These are phyloP conservation scores for Rosa multiflora DNA, from an alignment of 306 rosid genomes.

Conservation along the genomic window DNA sequence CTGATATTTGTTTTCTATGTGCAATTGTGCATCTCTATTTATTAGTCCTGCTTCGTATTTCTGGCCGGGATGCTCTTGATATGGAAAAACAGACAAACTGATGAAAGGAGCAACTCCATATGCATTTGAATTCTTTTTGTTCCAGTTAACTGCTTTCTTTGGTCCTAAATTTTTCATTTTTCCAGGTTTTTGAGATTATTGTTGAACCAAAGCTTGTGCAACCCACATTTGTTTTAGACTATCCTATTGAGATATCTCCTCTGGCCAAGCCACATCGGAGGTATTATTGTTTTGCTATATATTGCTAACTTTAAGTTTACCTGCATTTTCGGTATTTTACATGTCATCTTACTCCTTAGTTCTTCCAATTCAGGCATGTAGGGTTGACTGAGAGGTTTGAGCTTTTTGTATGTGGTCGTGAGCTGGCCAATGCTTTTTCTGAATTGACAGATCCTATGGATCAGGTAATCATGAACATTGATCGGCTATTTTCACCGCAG, in stretches of 20 bases:
- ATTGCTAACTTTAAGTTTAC: not conserved
- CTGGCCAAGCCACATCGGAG: conserved; percentile 96
- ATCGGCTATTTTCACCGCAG: not conserved
- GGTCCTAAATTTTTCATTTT: conserved; percentile 26
- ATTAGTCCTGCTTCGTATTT: not conserved
- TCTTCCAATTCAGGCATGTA: conserved; percentile 48
- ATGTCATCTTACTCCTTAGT: conserved; percentile 23
- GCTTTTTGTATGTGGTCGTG: conserved; percentile 96
- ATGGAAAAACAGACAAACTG: not conserved
- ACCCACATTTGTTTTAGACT: conserved; percentile 97
- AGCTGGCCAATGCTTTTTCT: conserved; percentile 95
- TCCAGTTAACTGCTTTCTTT: conserved; percentile 22
- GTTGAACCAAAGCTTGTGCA: conserved; percentile 94
- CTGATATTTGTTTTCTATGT: not conserved
- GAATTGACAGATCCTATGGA: conserved; percentile 96
- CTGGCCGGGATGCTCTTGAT: conserved; percentile 5
- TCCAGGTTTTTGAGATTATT: conserved; percentile 80
- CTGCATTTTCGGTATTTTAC: not conserved
- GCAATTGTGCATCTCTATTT: not conserved
- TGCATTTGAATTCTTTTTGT: conserved; percentile 9
- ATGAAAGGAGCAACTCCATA: conserved; percentile 7
- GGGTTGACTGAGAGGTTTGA: conserved; percentile 95
- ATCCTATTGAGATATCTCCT: conserved; percentile 95
- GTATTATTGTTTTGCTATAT: conserved; percentile 36
- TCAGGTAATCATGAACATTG: conserved; percentile 60